Base-by-base conservation (phyloP, 495 filamentous ascomycete species). In the Penicillium steckii region DNA sequence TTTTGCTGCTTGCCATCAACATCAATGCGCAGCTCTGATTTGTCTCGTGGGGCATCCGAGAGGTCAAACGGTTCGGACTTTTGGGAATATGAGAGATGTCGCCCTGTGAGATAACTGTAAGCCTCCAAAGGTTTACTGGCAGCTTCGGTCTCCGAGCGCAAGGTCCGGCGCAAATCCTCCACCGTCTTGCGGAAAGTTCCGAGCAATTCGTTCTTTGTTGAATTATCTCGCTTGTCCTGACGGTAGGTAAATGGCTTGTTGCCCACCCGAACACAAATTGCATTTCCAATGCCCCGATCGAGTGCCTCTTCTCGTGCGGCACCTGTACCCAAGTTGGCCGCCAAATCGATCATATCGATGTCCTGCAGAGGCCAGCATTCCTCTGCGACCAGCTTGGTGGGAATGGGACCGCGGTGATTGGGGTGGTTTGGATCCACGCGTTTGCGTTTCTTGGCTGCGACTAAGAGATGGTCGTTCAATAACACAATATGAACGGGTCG, bases 1-100 rank as follows among this genome's bases (percentile, higher is more conserved):
- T 92, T 96, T 65, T 96, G 89, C 58, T 96, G 92, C 60, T 95
- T 93, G 19, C 95, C 94, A 59, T 97, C 94, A 22, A 97, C 91
- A 56, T 97, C 95, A 51, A 99, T 91, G 29, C 95, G 78, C 69
- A 96, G 81, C 41, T 83, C 83, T 0, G 82, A 75, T 23, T 73
- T 74, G 56, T 91, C 87, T 60, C 93, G 87, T 12, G 90, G 75
- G 15, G 85, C 67, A 2, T 88, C 85, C 1, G 81, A 80, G 54
- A 90, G 83, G 38, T 88, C 83, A 2, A 84, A 83, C 4, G 85
- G 77, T 9, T 73, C 70, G 2, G 60, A 44, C 53, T 65, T 66
- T 23, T 64, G 59, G 1, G 59, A 54, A 46, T 58, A 68, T 0
- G 62, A 62, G 6, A 69, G 49, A 6, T 69, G 64, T 22, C 69